A percentile compares a stretch with the other conserved stretches of the same genome.
phyloP scores from a whole-genome alignment of 371 early-diverging fungal species.

The Nematocida sp. region DNA sequence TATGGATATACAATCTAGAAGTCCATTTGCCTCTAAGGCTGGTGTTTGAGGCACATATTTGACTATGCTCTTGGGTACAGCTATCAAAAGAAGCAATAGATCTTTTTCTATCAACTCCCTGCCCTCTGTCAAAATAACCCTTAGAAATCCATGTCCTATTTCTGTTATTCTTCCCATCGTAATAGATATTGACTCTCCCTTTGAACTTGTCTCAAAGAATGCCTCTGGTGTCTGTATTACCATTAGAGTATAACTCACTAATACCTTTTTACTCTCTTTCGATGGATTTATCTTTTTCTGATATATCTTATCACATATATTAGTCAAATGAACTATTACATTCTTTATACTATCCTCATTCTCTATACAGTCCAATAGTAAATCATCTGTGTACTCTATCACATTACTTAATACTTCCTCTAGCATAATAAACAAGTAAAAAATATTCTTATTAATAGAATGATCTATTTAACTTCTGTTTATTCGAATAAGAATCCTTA shows the following conservation, averaged over 20 bases:
- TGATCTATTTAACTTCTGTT: too few species aligned
- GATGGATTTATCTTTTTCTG: neutral
- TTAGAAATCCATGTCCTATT: neutral
- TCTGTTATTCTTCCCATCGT: neutral
- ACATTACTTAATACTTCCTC: constrained; percentile 11
- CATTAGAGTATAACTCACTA: constrained; percentile 3
- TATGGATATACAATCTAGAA: too few species aligned
- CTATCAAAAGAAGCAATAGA: constrained; percentile 4
- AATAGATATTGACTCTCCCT: neutral
- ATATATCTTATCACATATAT: neutral
- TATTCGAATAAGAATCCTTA: too few species aligned
- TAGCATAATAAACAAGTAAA: constrained; percentile 28
- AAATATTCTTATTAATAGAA: constrained; percentile 4
- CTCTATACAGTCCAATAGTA: constrained; percentile 7
- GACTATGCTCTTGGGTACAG: too few species aligned
- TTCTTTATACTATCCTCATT: neutral
- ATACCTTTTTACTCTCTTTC: neutral
- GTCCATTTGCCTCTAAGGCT: too few species aligned
- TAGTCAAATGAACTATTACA: neutral
- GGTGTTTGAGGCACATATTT: too few species aligned
- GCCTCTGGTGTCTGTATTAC: neutral
- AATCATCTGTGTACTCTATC: constrained; percentile 14
- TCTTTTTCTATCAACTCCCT: constrained; percentile 6
- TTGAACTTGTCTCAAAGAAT: neutral
- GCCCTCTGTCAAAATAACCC: neutral